Base-by-base conservation (phyloP, 192 early-diverging fungal species). In the Allomyces javanicus region DNA sequence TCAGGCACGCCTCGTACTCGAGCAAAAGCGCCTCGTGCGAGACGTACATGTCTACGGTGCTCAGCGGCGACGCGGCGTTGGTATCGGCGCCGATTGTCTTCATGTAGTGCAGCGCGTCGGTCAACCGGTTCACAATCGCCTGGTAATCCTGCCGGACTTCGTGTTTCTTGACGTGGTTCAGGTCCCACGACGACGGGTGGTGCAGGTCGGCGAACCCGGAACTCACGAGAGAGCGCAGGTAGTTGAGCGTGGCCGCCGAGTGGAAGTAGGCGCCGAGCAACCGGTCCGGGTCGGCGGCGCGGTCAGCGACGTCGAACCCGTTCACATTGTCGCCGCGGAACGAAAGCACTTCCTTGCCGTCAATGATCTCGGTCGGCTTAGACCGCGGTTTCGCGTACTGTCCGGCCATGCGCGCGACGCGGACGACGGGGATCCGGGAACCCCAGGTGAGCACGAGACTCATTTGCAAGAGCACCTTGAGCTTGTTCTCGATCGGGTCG, bases 241-340 rank as follows among this genome's bases (percentile, higher is more conserved):
- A 96, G 76, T 99, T 99, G 69, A 95, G 64, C 0, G 94, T 99
- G 0, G 94, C 88, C 10, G 93, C 91, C 33, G 96, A 99, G 79
- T 97, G 93, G 72, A 99, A 94, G 80, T 99, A 97, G 21, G 93
- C 93, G 21, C 80, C 77, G 10, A 96, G 71, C 44, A 99, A 81
- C n/a, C 94, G 79, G 69, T 94, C 85, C 62, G 96, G 96, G 72
- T 99, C 91, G 19, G 96, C 91, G 22, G 77, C 85, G 62, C 96
- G 85, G 63, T 93, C 86, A 27, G 67, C 72, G 21, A 89, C 85
- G 62, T 89, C 90, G 68, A 86, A 93, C 64, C 96, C 92, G 78
- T 99, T 99, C 63, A 99, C 90, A 77, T 96, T 97, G 79, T 97
- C 96, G 64, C 96, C 96, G 64, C 96, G 85, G 82, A 89, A 99